Percentiles rank a stretch among this genome's conserved stretches.
Evolutionary conservation across 2,329 filamentous ascomycete species (phyloP).

Genomic region (Grosmannia serpens): DNA sequence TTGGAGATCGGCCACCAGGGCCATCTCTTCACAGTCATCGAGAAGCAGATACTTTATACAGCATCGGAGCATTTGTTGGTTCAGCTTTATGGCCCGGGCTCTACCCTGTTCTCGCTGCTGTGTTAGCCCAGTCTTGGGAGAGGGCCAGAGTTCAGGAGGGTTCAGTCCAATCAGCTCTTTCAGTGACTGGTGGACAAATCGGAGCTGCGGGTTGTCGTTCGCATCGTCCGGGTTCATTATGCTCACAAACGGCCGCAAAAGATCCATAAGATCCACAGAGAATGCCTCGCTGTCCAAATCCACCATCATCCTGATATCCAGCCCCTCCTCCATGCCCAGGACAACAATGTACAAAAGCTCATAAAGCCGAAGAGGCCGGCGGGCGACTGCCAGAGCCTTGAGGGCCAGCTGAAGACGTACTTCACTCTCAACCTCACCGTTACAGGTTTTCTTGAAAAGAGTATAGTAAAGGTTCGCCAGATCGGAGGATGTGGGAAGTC

Average conservation of each 20-base stretch:
- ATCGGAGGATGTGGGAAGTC: background rate
- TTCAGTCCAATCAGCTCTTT: background rate
- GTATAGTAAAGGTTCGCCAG: background rate
- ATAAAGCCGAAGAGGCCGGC: background rate
- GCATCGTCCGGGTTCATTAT: background rate
- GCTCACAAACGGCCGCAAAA: background rate
- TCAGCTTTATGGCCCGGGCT: background rate
- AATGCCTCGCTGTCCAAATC: background rate
- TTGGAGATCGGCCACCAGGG: background rate
- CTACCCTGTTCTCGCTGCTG: background rate
- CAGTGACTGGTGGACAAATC: background rate
- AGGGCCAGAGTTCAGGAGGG: background rate
- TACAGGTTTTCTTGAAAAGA: background rate
- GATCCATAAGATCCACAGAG: background rate
- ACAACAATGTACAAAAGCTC: background rate
- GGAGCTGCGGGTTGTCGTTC: background rate
- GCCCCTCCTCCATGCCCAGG: background rate
- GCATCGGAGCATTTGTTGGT: background rate
- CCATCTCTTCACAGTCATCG: background rate
- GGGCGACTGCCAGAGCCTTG: background rate
- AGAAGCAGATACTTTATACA: background rate
- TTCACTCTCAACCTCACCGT: background rate
- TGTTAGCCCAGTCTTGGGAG: background rate
- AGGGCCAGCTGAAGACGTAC: background rate
- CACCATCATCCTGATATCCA: background rate